Evolutionary conservation across 192 early-diverging fungal species (phyloP), one percentile per base, ranked within the genome.

Genomic region (Podochytrium sp.): DNA sequence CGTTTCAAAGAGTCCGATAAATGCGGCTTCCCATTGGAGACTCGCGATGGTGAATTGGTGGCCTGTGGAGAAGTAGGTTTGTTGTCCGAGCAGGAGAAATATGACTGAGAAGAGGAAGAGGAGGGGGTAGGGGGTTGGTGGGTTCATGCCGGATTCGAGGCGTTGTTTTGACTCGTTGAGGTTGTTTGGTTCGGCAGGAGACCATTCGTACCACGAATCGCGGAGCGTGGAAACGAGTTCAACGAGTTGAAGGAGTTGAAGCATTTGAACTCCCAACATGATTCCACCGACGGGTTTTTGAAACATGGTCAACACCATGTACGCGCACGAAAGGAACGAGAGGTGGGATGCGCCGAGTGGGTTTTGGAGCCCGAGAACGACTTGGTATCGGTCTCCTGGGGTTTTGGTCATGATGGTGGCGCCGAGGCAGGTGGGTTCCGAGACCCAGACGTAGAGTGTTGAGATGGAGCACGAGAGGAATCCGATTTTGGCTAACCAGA

Each of bases 21-120:
- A 96, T 1, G 91, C 95, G 0, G 93, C 81, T 29, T 91, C 89
- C 93, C 94, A 98, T 68, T 97, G 95, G 10, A 98, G 89, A n/a
- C 93, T 92, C 6, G 92, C 85, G 53, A 98, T 80, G 3, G 91
- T 94, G 58, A 90, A 87, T 78, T 99, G 97, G 76, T 99, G 97
- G 10, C 94, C 95, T 1, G 96, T 96, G 12, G 90, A 80, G 83
- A 97, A 99, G 74, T 92, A 99, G 10, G 86, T 78, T 27, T 85
- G 80, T 51, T 85, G 87, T 14, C 76, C 78, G 29, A 78, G 25
- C 14, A 85, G 42, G 43, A 79, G 43, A 7, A 84, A 72, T 56
- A 91, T 76, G 18, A 90, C 70, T 3, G 50, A 37, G 40, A 66
- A 63, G 20, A 87, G 81, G 50, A 87, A 68, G 38, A 89, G 52